phyloP scores from a whole-genome alignment of 371 early-diverging fungal species.

The Mucor piriformis region DNA sequence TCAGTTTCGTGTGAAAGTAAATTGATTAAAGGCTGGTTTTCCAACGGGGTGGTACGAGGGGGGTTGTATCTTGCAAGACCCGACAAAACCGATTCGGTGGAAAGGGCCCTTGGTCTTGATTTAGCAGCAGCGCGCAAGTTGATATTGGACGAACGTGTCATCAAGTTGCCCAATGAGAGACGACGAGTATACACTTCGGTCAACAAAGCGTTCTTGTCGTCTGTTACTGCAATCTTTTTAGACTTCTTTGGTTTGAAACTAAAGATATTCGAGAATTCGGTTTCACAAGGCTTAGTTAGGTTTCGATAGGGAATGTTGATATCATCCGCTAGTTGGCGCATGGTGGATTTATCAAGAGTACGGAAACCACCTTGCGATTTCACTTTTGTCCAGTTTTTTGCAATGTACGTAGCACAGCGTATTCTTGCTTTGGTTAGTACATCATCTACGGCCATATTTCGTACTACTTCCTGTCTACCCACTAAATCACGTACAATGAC shows the following conservation, averaged over 20 bases:
- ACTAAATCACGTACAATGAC: slow-evolving; percentile 49
- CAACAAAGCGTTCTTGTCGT: slow-evolving; percentile 7
- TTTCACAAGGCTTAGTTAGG: slow-evolving; percentile 27
- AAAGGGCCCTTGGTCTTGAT: slow-evolving; percentile 25
- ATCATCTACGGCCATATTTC: slow-evolving; percentile 45
- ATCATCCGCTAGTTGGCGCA: slow-evolving; percentile 43
- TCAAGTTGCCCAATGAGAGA: slow-evolving; percentile 22
- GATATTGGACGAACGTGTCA: not conserved
- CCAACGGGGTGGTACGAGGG: not conserved
- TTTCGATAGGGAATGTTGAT: slow-evolving; percentile 27
- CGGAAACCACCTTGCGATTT: slow-evolving; percentile 42
- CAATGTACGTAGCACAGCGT: slow-evolving; percentile 38
- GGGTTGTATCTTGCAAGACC: not conserved
- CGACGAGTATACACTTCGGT: slow-evolving; percentile 17
- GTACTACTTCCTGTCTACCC: slow-evolving; percentile 48
- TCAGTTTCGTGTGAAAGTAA: slow-evolving; percentile 15
- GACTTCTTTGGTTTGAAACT: slow-evolving; percentile 29
- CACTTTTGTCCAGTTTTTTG: slow-evolving; percentile 30
- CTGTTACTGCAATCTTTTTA: slow-evolving; percentile 14
- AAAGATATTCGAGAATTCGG: slow-evolving; percentile 31
- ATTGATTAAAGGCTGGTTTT: slow-evolving; percentile 13
- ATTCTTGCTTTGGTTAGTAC: slow-evolving; percentile 38
- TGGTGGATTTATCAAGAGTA: slow-evolving; percentile 33
- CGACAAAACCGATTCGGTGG: slow-evolving; percentile 15
- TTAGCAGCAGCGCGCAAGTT: not conserved